Percentiles rank a stretch among this genome's conserved stretches.
These are phyloP conservation scores for Euphorbia peplus DNA, from an alignment of 345 rosid genomes.

Conservation along the genomic window DNA sequence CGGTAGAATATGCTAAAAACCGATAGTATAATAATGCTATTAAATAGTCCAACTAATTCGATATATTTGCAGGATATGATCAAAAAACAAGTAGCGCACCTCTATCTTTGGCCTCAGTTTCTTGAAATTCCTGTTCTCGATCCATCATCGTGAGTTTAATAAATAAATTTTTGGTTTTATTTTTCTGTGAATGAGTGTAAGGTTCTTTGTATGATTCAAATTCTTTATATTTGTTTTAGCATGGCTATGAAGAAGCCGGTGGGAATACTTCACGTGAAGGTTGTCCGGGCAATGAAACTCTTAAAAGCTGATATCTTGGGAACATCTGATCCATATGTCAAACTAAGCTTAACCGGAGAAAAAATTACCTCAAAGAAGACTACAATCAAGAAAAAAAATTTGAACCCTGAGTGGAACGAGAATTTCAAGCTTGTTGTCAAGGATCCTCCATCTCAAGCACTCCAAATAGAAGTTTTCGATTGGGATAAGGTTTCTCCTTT, in stretches of 20 bases:
- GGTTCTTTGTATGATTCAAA: background rate
- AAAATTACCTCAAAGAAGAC: slow-evolving; percentile 66
- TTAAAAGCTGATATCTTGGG: slow-evolving; percentile 65
- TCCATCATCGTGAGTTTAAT: slow-evolving; percentile 44
- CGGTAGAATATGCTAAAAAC: slow-evolving; percentile 26
- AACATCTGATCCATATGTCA: slow-evolving; percentile 70
- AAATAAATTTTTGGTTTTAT: background rate
- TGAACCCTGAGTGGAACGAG: slow-evolving; percentile 85
- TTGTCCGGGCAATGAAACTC: slow-evolving; percentile 59
- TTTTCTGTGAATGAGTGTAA: background rate
- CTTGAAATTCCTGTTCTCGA: slow-evolving; percentile 65
- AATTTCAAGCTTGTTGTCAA: slow-evolving; percentile 62
- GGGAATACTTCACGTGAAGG: slow-evolving; percentile 65
- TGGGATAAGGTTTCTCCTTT: slow-evolving; percentile 67
- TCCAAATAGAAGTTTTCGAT: slow-evolving; percentile 63
- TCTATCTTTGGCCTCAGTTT: slow-evolving; percentile 70
- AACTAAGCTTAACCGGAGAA: slow-evolving; percentile 60
- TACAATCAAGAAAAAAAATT: slow-evolving; percentile 61
- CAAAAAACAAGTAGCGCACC: slow-evolving; percentile 49
- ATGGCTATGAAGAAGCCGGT: slow-evolving; percentile 66
- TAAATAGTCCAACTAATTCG: slow-evolving; percentile 1
- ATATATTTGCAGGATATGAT: slow-evolving; percentile 46
- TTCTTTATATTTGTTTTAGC: slow-evolving; percentile 25
- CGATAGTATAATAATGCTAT: background rate
- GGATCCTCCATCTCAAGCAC: slow-evolving; percentile 61